Base-by-base conservation (phyloP, 1,139 yeast species). In the Yamadazyma triangularis region DNA sequence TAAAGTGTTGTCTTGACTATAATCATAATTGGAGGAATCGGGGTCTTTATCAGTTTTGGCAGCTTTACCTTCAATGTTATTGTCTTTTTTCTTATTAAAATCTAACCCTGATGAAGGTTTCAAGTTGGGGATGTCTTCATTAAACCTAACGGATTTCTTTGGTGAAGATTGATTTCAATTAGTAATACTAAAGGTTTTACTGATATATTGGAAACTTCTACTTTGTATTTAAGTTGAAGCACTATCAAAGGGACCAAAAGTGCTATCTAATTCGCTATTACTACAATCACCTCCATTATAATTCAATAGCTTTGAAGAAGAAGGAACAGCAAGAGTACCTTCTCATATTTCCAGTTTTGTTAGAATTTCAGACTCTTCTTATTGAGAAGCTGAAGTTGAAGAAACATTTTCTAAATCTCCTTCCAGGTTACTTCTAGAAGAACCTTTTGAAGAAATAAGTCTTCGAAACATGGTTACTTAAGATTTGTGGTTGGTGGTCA, bases 161-260 rank as follows among this genome's bases (percentile, higher is more conserved):
- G 21, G 26, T 22, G 26, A 30, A 7, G 20, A 7, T n/a, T n/a
- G n/a, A 9, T 6, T 18, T 9, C 32, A 24, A 14, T 22, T 33
- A 4, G 22, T 12, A 9, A 33, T 7, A 14, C 28, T 28, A 10
- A 10, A 4, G 12, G 27, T 31, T 13, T 25, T 26, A 1, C 13
- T 2, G 16, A 28, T 15, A 15, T 31, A 29, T 4, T 34, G 40
- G n/a, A 35, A 31, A 24, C 41, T 41, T 20, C 27, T 39, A 12
- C 27, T 11, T 16, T 34, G 27, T 13, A 23, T 28, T 8, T 35
- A 24, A 9, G 32, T 29, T 15, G 26, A 27, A 4, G 14, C 18
- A 8, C 32, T 21, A 21, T 42, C 47, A 30, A 42, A 41, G 1
- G 47, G 45, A 24, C 41, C 47, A 19, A 42, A 38, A 30, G 42